Conservation (phyloP, 2,329 filamentous ascomycete genomes). For the Beauveria asiatica region DNA sequence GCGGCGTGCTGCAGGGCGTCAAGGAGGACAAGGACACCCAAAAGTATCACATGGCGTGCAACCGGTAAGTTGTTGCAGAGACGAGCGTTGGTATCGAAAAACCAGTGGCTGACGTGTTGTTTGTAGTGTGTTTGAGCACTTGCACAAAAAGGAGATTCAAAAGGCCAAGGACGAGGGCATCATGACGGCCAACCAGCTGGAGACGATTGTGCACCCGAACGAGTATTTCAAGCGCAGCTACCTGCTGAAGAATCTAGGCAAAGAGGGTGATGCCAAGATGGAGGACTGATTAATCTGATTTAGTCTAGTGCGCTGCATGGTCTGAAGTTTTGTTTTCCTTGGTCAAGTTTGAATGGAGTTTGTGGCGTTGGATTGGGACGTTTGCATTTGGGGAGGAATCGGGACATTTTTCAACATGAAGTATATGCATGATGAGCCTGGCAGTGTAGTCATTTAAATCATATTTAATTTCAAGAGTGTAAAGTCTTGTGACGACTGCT, state of each 20-base stretch:
- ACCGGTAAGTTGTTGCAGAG: constrained; percentile 47
- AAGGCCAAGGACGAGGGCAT: constrained; percentile 66
- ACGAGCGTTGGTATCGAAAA: too few relatives aligned
- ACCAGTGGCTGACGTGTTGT: constrained; percentile 6
- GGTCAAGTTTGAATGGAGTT: not conserved
- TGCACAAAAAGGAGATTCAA: constrained; percentile 71
- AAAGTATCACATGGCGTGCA: constrained; percentile 92
- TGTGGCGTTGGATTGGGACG: too few relatives aligned
- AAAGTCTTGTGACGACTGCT: too few relatives aligned
- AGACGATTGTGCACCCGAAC: constrained; percentile 95
- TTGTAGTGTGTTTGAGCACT: constrained; percentile 76
- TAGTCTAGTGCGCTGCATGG: not conserved
- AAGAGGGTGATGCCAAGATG: constrained; percentile 48
- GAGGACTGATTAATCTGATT: constrained; percentile 28
- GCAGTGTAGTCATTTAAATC: too few relatives aligned
- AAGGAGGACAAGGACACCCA: constrained; percentile 82
- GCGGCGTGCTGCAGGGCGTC: constrained; percentile 68
- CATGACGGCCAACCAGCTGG: constrained; percentile 67
- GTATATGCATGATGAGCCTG: too few relatives aligned
- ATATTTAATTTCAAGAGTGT: too few relatives aligned
- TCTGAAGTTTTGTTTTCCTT: not conserved
- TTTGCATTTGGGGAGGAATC: too few relatives aligned
- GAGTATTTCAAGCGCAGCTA: constrained; percentile 97
- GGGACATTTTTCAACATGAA: too few relatives aligned
- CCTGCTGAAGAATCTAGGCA: constrained; percentile 69